Conservation (phyloP, 164 flowering plant species). For the Paratinospora sagittata region DNA sequence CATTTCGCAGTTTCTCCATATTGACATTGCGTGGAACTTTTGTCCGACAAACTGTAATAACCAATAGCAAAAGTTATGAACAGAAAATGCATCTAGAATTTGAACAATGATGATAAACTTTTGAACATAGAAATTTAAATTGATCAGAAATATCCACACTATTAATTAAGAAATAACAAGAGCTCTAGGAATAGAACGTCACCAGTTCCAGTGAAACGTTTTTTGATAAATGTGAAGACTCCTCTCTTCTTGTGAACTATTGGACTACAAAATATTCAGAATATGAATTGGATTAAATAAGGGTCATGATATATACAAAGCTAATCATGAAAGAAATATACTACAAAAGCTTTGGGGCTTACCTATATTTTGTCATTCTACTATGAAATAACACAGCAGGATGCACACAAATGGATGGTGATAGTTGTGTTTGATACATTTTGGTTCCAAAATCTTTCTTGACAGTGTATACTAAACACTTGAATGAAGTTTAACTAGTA, state of each 20-base stretch:
- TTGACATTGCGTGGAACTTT: constrained; percentile 50
- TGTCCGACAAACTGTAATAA: constrained; percentile 32
- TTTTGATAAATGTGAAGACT: neutral
- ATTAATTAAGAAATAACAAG: neutral
- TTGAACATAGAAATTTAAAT: neutral
- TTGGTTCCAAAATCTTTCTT: neutral
- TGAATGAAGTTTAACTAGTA: neutral
- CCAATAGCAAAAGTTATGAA: neutral
- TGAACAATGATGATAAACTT: neutral
- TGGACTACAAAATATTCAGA: constrained; percentile 7
- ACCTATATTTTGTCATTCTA: constrained; percentile 2
- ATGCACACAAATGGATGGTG: constrained; percentile 1
- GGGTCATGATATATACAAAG: neutral
- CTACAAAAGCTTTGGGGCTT: neutral
- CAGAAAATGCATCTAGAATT: neutral
- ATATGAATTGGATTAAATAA: neutral
- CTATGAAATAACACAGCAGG: constrained; percentile 3
- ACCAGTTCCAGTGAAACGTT: constrained; percentile 5
- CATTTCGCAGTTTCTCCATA: constrained; percentile 43
- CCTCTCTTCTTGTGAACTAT: constrained; percentile 6
- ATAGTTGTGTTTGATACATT: constrained; percentile 16
- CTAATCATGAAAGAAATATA: neutral
- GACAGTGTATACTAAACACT: neutral
- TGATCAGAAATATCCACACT: neutral
- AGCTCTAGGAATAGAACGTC: neutral